Evolutionary conservation across 768 basidiomycete genomes (phyloP).

Genomic region (Naematelia aurantialba): DNA sequence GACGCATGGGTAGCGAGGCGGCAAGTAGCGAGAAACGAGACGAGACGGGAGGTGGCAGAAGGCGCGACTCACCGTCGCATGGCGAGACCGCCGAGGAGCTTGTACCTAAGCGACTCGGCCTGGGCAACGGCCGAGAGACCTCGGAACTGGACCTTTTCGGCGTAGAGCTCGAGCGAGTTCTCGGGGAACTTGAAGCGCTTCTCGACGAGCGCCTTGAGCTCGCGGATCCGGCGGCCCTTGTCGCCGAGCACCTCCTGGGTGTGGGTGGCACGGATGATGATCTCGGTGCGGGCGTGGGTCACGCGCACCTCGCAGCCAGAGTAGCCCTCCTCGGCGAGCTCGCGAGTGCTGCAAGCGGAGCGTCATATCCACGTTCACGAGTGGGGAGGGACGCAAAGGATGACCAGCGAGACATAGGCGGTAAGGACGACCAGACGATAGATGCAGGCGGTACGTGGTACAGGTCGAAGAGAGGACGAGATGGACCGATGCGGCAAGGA

Average conservation of each 20-base stretch:
- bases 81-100: constrained; percentile 97
- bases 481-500: neutral
- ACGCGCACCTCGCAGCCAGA: constrained; percentile 99
- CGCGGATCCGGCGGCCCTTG: constrained; percentile 98
- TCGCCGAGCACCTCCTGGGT: constrained; percentile 94
- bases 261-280: constrained; percentile 99
- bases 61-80: constrained; percentile 75
- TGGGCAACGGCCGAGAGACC: constrained; percentile 98
- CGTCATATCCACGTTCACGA: neutral
- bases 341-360: constrained; percentile 57
- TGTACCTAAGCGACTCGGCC: constrained; percentile 97
- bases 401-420: neutral
- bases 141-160: constrained; percentile 98
- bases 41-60: constrained; percentile 1
- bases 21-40: neutral
- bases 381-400: neutral
- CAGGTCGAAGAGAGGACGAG: constrained; percentile 53
- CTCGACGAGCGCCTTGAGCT: constrained; percentile 95
- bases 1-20: neutral
- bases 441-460: neutral
- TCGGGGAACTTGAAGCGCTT: constrained; percentile 99
- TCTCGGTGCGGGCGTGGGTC: constrained; percentile 98
- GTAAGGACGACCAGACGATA: neutral
- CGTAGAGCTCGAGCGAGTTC: constrained; percentile 96
- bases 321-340: constrained; percentile 98